phyloP scores from a whole-genome alignment of 2,329 filamentous ascomycete species.

The Bertia moriformis region DNA sequence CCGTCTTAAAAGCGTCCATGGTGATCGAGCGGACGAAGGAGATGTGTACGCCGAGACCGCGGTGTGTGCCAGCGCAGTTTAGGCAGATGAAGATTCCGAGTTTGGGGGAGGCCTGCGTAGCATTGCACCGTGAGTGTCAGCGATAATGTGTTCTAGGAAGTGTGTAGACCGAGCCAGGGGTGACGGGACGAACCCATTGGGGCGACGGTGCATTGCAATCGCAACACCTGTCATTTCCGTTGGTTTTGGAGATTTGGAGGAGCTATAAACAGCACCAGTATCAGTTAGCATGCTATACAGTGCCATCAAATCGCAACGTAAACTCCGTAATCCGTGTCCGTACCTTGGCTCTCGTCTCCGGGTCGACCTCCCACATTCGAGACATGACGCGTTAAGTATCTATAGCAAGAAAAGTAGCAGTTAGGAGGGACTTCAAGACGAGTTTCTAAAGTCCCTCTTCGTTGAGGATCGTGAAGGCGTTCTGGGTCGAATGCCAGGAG shows the following conservation, averaged over 20 bases:
- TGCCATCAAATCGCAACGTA: no score
- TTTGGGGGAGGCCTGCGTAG: constrained; percentile 61
- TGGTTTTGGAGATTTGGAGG: constrained; percentile 76
- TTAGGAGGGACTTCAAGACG: no score
- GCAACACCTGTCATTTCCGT: constrained; percentile 79
- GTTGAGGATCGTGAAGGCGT: no score
- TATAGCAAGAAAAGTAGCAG: no score
- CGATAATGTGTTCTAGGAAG: no score
- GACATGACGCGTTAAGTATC: not conserved
- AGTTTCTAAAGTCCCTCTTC: no score
- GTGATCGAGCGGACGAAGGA: constrained; percentile 95
- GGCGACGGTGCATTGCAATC: constrained; percentile 91
- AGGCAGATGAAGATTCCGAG: constrained; percentile 98
- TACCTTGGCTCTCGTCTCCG: constrained; percentile 91
- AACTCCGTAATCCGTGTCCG: constrained; percentile 3
- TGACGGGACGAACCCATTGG: constrained; percentile 52
- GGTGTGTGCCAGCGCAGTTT: constrained; percentile 85
- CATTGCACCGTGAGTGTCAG: not conserved
- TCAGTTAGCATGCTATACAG: not conserved
- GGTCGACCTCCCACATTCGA: constrained; percentile 92
- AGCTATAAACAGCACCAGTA: constrained; percentile 37
- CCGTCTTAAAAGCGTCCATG: constrained; percentile 94
- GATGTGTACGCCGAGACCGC: constrained; percentile 90
- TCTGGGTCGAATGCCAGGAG: no score
- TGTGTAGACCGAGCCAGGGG: no score